phyloP scores from a whole-genome alignment of 1,284 basidiomycete genomes.

The Ustilago hordei region DNA sequence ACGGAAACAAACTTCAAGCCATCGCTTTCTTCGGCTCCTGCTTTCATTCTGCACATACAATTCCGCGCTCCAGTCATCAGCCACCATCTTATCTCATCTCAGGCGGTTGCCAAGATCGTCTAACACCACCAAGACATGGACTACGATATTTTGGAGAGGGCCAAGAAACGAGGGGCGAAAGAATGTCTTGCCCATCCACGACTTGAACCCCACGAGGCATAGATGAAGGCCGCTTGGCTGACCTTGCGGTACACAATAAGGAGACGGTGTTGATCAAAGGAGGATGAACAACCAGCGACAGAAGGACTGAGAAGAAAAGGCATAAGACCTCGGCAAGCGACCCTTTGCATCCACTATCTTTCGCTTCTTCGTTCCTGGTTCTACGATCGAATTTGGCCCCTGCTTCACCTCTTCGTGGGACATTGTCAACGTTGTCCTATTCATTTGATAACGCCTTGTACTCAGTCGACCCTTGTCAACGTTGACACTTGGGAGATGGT shows the following conservation, averaged over 20 bases:
- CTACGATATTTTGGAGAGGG: neutral
- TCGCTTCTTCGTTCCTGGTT: conserved; percentile 1
- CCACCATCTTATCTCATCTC: conserved; percentile 8
- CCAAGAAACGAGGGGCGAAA: neutral
- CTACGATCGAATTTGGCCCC: neutral
- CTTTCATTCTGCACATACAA: neutral
- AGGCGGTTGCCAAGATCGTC: neutral
- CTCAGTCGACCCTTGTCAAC: neutral
- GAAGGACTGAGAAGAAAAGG: neutral
- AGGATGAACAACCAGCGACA: neutral
- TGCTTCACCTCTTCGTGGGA: neutral
- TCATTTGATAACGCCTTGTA: neutral
- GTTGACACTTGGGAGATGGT: too few species aligned
- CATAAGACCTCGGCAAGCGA: conserved; percentile 10
- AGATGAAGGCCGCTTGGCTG: neutral
- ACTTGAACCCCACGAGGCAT: neutral
- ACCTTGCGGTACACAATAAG: neutral
- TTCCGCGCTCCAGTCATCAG: neutral
- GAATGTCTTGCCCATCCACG: neutral
- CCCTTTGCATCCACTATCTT: neutral
- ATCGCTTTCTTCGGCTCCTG: neutral
- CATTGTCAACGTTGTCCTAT: neutral
- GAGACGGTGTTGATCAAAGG: neutral
- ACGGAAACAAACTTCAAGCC: conserved; percentile 2
- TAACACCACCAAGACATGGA: neutral